These are phyloP conservation scores for Ascosphaera apis DNA, from an alignment of 2,329 filamentous ascomycete species.

Conservation along the genomic window DNA sequence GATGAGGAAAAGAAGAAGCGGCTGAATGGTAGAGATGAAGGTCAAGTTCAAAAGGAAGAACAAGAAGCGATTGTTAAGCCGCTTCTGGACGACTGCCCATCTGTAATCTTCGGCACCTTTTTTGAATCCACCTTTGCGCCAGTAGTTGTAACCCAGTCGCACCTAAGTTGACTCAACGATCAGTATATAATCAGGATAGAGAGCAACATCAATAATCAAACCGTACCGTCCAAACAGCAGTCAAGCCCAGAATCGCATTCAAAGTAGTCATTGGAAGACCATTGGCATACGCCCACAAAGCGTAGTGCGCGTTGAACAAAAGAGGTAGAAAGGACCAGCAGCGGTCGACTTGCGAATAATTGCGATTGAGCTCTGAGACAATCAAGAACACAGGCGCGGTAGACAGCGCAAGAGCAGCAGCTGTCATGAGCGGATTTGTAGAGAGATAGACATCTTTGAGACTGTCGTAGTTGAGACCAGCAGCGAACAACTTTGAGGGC, in stretches of 20 bases:
- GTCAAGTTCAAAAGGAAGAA: constrained; percentile 71
- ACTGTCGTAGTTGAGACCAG: constrained; percentile 34
- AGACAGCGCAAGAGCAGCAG: constrained; percentile 46
- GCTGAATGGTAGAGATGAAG: constrained; percentile 76
- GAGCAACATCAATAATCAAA: not conserved
- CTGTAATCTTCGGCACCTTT: constrained; percentile 87
- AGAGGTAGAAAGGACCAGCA: constrained; percentile 78
- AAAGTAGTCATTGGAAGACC: constrained; percentile 47
- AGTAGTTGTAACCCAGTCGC: constrained; percentile 89
- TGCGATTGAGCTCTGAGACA: constrained; percentile 63
- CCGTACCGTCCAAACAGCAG: constrained; percentile 63
- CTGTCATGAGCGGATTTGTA: constrained; percentile 69
- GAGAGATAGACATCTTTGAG: constrained; percentile 51
- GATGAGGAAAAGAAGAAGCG: constrained; percentile 56
- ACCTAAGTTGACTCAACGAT: constrained; percentile 26
- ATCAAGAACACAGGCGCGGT: constrained; percentile 52
- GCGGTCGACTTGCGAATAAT: constrained; percentile 93
- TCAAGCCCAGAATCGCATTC: constrained; percentile 48
- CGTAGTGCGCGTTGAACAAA: constrained; percentile 66
- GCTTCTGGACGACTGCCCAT: constrained; percentile 54
- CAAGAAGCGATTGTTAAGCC: constrained; percentile 44
- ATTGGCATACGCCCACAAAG: constrained; percentile 55
- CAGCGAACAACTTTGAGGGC: constrained; percentile 39
- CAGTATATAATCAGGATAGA: constrained; percentile 2
- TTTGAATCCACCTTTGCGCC: constrained; percentile 76